Evolutionary conservation across 2,329 filamentous ascomycete genomes (phyloP).

Genomic region (Cordyceps javanica): DNA sequence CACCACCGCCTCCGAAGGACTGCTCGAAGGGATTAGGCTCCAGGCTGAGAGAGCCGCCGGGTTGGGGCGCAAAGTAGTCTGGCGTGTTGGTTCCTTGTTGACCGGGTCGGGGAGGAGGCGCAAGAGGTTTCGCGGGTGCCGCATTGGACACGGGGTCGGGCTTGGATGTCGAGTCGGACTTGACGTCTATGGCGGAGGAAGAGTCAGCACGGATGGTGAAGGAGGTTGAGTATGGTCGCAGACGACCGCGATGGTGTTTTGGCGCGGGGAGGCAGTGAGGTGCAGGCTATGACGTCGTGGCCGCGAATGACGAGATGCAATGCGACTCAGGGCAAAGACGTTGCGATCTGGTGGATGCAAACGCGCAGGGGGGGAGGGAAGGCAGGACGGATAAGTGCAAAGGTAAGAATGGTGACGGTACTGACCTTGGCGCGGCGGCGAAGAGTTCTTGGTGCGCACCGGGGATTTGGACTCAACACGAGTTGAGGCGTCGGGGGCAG

Average conservation of each 20-base stretch:
- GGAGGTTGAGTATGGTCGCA: not conserved
- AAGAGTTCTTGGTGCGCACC: slow-evolving; percentile 35
- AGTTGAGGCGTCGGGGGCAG: slow-evolving; percentile 33
- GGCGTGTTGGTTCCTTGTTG: slow-evolving; percentile 50
- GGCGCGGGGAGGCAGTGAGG: not conserved
- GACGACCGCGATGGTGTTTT: not conserved
- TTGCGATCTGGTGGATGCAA: slow-evolving; percentile 17
- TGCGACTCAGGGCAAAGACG: slow-evolving; percentile 14
- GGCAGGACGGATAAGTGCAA: slow-evolving; percentile 7
- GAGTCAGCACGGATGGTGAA: slow-evolving; percentile 2
- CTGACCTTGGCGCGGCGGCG: slow-evolving; percentile 40
- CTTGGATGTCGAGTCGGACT: slow-evolving; percentile 41
- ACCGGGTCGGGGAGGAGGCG: slow-evolving; percentile 62
- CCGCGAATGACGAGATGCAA: slow-evolving; percentile 14
- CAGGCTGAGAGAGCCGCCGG: slow-evolving; percentile 54
- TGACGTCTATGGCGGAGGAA: slow-evolving; percentile 33
- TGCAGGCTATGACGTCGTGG: slow-evolving; percentile 12
- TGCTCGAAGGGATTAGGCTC: slow-evolving; percentile 98
- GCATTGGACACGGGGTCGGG: slow-evolving; percentile 48
- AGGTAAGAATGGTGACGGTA: slow-evolving; percentile 8
- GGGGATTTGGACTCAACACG: slow-evolving; percentile 43
- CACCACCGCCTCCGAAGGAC: slow-evolving; percentile 65
- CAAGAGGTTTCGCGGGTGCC: slow-evolving; percentile 59
- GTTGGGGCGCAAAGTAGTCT: slow-evolving; percentile 63
- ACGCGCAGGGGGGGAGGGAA: slow-evolving; percentile 16